These are phyloP conservation scores for Rhododendron simsii DNA, from an alignment of 148 eudicot species.

Conservation along the genomic window DNA sequence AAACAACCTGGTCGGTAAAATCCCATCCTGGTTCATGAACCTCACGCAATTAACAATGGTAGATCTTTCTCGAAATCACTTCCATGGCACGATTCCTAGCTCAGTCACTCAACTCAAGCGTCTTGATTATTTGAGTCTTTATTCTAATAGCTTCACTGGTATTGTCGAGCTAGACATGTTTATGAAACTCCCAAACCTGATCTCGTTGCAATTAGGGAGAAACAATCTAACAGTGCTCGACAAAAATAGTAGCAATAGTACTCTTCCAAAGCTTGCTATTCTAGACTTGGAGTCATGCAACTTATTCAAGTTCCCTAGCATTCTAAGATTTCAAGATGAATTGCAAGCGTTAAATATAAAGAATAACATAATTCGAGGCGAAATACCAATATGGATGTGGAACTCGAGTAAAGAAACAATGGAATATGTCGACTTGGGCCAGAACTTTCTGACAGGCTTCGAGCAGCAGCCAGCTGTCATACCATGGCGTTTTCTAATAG, in stretches of 20 bases:
- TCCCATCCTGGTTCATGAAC: constrained; percentile 15
- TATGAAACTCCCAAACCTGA: constrained; percentile 1
- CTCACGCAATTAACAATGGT: background rate
- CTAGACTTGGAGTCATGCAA: constrained; percentile 12
- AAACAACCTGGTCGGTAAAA: constrained; percentile 16
- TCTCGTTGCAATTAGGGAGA: background rate
- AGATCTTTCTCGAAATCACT: background rate
- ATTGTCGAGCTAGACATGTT: constrained; percentile 5
- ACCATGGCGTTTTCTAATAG: background rate
- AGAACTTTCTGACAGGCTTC: constrained; percentile 18
- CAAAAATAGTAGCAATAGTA: background rate
- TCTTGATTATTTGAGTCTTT: background rate
- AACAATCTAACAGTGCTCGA: background rate
- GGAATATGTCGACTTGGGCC: background rate
- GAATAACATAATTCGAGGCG: background rate
- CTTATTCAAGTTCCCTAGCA: constrained; percentile 15
- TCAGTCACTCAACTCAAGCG: constrained; percentile 7
- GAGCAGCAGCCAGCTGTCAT: background rate
- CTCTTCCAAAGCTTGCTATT: background rate
- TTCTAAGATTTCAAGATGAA: constrained; percentile 8
- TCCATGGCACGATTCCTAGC: constrained; percentile 13
- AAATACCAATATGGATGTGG: constrained; percentile 23
- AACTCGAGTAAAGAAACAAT: constrained; percentile 15
- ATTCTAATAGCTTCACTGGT: background rate
- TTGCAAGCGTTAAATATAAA: background rate